Conservation (phyloP, 257 asterid genomes). For the Mitragyna speciosa region DNA sequence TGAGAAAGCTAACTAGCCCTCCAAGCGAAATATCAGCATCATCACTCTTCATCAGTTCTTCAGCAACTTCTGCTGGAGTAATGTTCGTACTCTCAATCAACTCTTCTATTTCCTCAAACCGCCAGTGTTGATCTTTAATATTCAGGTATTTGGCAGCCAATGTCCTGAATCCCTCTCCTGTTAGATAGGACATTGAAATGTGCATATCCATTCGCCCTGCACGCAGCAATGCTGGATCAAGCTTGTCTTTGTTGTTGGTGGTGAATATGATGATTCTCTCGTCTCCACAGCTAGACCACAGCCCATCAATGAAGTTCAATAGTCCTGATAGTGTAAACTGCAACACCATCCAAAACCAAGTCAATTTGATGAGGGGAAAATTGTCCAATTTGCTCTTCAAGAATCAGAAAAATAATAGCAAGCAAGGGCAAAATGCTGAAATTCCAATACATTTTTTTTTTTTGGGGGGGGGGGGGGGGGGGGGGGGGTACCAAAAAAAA, state of each 20-base stretch:
- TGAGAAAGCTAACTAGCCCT: constrained; percentile 48
- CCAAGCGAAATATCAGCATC: constrained; percentile 46
- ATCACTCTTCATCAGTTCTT: constrained; percentile 69
- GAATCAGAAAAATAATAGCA: not conserved
- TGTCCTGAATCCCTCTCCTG: constrained; percentile 49
- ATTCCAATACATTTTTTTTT: not conserved
- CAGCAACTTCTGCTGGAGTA: constrained; percentile 80
- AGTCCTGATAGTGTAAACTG: constrained; percentile 69
- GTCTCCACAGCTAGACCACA: constrained; percentile 85
- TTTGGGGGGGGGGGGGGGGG: too few relatives aligned
- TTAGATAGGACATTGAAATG: constrained; percentile 71
- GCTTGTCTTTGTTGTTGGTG: constrained; percentile 66
- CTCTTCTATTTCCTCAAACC: constrained; percentile 39
- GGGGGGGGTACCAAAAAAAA: too few relatives aligned
- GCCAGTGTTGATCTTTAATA: constrained; percentile 22
- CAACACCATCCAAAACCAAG: not conserved
- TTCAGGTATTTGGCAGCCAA: constrained; percentile 58
- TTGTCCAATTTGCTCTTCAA: not conserved
- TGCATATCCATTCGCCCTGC: constrained; percentile 92
- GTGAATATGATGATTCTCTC: constrained; percentile 71
- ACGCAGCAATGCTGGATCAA: constrained; percentile 75
- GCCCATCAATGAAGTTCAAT: constrained; percentile 75
- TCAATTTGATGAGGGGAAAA: not conserved
- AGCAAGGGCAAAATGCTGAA: not conserved
- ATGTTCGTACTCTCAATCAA: constrained; percentile 36